A percentile compares a stretch with the other conserved stretches of the same genome.
These are phyloP conservation scores for Byssoonygena ceratinophila DNA, from an alignment of 2,329 filamentous ascomycete genomes.

Conservation along the genomic window DNA sequence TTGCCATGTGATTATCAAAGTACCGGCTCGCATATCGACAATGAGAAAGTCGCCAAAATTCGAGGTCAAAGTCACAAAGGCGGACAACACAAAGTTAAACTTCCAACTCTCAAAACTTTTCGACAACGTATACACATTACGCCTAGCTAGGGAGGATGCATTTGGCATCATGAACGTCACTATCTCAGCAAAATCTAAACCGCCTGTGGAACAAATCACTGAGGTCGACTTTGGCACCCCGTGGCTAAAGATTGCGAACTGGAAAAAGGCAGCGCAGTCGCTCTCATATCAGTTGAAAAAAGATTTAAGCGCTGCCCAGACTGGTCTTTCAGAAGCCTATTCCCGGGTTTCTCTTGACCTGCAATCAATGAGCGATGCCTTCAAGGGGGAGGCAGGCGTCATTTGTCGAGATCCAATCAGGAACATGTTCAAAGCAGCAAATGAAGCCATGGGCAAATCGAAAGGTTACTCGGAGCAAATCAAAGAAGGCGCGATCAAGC, in stretches of 20 bases:
- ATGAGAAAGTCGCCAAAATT: slow-evolving; percentile 40
- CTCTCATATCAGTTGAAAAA: slow-evolving; percentile 29
- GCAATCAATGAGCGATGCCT: slow-evolving; percentile 27
- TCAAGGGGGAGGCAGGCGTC: slow-evolving; percentile 19
- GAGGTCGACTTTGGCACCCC: slow-evolving; percentile 37
- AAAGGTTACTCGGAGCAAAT: slow-evolving; percentile 29
- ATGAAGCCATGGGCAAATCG: slow-evolving; percentile 25
- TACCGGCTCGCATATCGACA: slow-evolving; percentile 35
- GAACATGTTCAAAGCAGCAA: slow-evolving; percentile 19
- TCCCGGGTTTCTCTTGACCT: slow-evolving; percentile 31
- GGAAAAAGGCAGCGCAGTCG: slow-evolving; percentile 34
- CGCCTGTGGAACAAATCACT: slow-evolving; percentile 27
- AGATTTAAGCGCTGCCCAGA: slow-evolving; percentile 32
- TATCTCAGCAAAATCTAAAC: slow-evolving; percentile 32
- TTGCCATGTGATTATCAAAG: slow-evolving; percentile 44
- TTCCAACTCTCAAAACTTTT: slow-evolving; percentile 43
- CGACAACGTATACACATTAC: slow-evolving; percentile 44
- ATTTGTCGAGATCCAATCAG: slow-evolving; percentile 20
- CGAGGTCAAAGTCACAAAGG: slow-evolving; percentile 40
- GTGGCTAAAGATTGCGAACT: slow-evolving; percentile 39
- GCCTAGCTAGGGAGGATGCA: slow-evolving; percentile 41
- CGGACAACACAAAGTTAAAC: slow-evolving; percentile 27
- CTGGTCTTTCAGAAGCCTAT: slow-evolving; percentile 30
- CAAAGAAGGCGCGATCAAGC: slow-evolving; percentile 24
- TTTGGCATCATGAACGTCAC: slow-evolving; percentile 42